Percentiles rank a stretch among this genome's conserved stretches.
Conservation (phyloP, 768 basidiomycete genomes). For the Agaricus blazei region DNA sequence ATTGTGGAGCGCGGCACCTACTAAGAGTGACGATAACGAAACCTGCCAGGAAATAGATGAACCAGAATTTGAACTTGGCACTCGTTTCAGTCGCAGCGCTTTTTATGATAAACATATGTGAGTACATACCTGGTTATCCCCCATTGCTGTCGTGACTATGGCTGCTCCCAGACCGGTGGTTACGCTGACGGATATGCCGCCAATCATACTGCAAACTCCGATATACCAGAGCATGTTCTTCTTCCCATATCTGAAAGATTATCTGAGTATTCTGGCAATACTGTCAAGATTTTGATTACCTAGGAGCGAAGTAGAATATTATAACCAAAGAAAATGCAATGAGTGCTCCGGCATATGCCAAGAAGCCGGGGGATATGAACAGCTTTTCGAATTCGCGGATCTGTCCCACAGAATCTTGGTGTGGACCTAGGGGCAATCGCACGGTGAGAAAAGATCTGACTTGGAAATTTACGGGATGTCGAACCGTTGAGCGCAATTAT, state of each 20-base stretch:
- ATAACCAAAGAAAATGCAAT: conserved; percentile 64
- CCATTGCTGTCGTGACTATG: conserved; percentile 74
- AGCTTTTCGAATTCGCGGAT: conserved; percentile 71
- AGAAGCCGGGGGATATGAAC: conserved; percentile 81
- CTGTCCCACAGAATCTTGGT: conserved; percentile 63
- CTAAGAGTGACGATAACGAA: conserved; percentile 83
- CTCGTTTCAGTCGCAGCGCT: background rate
- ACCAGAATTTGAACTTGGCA: conserved; percentile 82
- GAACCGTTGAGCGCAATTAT: conserved; percentile 87
- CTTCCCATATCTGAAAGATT: conserved; percentile 63
- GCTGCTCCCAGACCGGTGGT: conserved; percentile 91
- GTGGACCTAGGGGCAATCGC: conserved; percentile 46
- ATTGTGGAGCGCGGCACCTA: conserved; percentile 32
- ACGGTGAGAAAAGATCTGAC: conserved; percentile 18
- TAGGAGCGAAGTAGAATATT: conserved; percentile 79
- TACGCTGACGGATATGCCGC: conserved; percentile 90
- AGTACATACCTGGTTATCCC: conserved; percentile 66
- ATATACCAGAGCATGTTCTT: conserved; percentile 96
- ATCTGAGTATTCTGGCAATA: background rate
- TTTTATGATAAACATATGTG: background rate
- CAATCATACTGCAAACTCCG: conserved; percentile 92
- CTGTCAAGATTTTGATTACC: conserved; percentile 32
- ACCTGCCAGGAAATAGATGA: conserved; percentile 80
- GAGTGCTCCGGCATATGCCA: conserved; percentile 61
- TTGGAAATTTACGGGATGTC: conserved; percentile 15